Conservation (phyloP, 2,329 filamentous ascomycete species). For the Geosmithia putterillii region DNA sequence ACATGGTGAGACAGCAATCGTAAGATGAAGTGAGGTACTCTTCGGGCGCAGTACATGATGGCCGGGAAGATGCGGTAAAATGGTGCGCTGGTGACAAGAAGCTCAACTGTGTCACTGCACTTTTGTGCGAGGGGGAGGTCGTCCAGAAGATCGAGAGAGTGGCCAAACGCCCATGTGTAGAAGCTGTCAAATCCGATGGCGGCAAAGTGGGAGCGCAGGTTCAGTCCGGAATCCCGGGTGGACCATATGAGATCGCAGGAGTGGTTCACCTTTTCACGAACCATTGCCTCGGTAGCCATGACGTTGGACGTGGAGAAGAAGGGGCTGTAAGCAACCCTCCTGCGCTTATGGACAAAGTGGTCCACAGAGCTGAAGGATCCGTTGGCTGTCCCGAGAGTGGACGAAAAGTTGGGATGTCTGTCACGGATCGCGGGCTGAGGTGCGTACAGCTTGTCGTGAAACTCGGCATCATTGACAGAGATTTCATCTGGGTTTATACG, state of each 20-base stretch:
- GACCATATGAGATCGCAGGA: not conserved
- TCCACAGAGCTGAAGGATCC: constrained; percentile 1
- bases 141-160: not conserved
- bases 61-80: not conserved
- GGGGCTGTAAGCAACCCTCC: constrained; percentile 5
- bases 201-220: not conserved
- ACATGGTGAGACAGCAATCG: not conserved
- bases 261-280: not conserved
- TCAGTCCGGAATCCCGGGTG: not conserved
- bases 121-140: not conserved
- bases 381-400: not conserved
- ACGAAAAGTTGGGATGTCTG: not conserved
- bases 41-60: not conserved
- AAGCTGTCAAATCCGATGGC: not conserved
- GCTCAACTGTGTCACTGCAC: constrained; percentile 1
- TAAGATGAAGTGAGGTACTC: not conserved
- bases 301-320: constrained; percentile 8
- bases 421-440: not conserved
- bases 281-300: not conserved
- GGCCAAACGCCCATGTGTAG: not conserved
- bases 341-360: constrained; percentile 5
- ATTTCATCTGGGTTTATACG: constrained; percentile 3
- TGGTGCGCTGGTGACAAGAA: not conserved
- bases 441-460: constrained; percentile 1
- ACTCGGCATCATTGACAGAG: not conserved